phyloP scores from a whole-genome alignment of 2,329 filamentous ascomycete species.

The Pestalotiopsis sp. region DNA sequence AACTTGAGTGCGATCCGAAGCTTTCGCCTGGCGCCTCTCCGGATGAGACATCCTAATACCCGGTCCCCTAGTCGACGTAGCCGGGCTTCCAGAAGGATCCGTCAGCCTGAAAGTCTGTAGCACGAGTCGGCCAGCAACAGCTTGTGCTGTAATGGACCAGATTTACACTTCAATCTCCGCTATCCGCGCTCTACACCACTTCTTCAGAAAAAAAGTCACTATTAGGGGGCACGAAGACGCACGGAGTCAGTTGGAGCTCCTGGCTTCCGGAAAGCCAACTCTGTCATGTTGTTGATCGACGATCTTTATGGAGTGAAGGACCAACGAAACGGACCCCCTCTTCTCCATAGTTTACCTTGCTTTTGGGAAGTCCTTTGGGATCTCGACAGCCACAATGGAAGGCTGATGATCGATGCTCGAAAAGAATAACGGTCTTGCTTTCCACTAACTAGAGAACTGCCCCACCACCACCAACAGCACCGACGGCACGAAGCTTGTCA shows the following conservation, averaged over 20 bases:
- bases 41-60: conserved; percentile 20
- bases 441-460: no score
- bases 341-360: background rate
- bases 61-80: conserved; percentile 23
- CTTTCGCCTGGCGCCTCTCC: background rate
- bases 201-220: background rate
- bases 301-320: background rate
- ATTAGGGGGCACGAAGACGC: background rate
- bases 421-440: no score
- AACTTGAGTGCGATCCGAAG: background rate
- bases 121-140: background rate
- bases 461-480: no score
- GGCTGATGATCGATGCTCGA: background rate
- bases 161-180: background rate
- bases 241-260: background rate
- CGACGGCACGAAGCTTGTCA: no score
- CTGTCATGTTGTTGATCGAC: background rate
- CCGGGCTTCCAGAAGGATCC: conserved; percentile 5
- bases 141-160: background rate
- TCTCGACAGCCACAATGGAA: background rate
- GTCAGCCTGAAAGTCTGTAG: background rate
- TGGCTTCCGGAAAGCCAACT: background rate
- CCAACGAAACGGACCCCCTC: background rate
- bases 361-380: background rate
- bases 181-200: background rate